Evolutionary conservation across 164 flowering plant species (phyloP).

Genomic region (Euptelea pleiosperma): DNA sequence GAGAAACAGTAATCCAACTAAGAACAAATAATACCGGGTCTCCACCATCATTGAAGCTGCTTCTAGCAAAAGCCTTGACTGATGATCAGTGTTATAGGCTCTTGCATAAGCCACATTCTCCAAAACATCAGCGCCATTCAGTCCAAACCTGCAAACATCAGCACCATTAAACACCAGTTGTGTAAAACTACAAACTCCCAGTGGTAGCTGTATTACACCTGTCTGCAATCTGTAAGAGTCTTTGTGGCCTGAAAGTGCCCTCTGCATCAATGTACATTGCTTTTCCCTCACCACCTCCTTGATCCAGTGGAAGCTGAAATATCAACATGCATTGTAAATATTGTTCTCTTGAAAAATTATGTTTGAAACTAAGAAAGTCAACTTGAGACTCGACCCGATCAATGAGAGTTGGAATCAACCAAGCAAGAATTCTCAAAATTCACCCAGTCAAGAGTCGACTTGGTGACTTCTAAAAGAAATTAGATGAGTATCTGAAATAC

Average conservation of each 20-base stretch:
- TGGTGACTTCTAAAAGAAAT: no score
- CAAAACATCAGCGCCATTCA: conserved; percentile 92
- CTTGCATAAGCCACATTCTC: conserved; percentile 99
- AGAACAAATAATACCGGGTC: conserved; percentile 49
- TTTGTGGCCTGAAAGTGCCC: conserved; percentile 95
- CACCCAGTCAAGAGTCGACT: no score
- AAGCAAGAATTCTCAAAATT: no score
- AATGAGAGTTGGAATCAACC: no score
- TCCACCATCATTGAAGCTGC: conserved; percentile 99
- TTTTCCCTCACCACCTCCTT: conserved; percentile 98
- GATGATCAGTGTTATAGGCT: conserved; percentile 98
- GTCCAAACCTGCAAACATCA: conserved; percentile 62
- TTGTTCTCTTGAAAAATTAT: background rate
- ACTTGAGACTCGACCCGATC: background rate
- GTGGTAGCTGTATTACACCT: conserved; percentile 42
- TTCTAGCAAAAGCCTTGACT: conserved; percentile 93
- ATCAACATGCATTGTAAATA: conserved; percentile 8
- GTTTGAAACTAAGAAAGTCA: background rate
- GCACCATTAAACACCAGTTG: conserved; percentile 5
- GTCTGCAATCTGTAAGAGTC: conserved; percentile 91
- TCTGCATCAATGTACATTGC: conserved; percentile 98
- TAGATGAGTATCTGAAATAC: no score
- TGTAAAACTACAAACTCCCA: background rate
- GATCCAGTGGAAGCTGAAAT: conserved; percentile 93
- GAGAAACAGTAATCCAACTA: background rate